Percentiles rank a stretch among this genome's conserved stretches.
phyloP scores from a whole-genome alignment of 371 early-diverging fungal genomes.

The Fennellomyces sp. region DNA sequence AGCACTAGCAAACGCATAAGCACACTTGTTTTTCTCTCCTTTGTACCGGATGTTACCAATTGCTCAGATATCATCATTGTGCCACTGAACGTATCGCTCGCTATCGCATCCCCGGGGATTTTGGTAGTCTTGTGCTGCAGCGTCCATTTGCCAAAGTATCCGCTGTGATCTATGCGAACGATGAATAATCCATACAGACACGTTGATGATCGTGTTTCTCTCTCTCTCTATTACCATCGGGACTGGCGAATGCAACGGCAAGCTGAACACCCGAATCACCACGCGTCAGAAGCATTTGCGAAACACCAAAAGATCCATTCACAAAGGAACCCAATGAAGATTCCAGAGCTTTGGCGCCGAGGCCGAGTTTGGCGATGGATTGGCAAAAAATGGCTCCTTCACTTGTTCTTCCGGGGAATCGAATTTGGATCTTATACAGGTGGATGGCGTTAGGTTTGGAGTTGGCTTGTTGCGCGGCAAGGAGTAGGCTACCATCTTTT shows the following conservation, averaged over 20 bases:
- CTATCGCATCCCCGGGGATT: constrained; percentile 10
- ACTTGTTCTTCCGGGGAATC: constrained; percentile 27
- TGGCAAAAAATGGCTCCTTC: constrained; percentile 22
- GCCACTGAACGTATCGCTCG: constrained; percentile 3
- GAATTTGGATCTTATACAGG: constrained; percentile 32
- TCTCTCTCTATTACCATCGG: constrained; percentile 7
- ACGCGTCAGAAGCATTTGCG: constrained; percentile 15
- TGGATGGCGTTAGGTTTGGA: constrained; percentile 29
- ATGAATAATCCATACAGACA: not conserved
- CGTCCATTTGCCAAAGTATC: constrained; percentile 16
- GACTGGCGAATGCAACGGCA: constrained; percentile 12
- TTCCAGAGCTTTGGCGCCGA: constrained; percentile 3
- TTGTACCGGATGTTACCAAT: too few relatives aligned
- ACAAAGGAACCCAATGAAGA: not conserved
- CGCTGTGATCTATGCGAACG: not conserved
- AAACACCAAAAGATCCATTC: constrained; percentile 9
- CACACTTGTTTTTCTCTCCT: too few relatives aligned
- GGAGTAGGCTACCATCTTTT: constrained; percentile 31
- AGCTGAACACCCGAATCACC: constrained; percentile 5
- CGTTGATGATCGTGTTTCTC: not conserved
- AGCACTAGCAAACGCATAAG: not conserved
- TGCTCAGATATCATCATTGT: not conserved
- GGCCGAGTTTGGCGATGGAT: constrained; percentile 14
- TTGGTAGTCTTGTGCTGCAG: constrained; percentile 7
- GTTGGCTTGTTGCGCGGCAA: constrained; percentile 39